phyloP scores from a whole-genome alignment of 768 basidiomycete genomes.

The Leccinum longicurvipes region DNA sequence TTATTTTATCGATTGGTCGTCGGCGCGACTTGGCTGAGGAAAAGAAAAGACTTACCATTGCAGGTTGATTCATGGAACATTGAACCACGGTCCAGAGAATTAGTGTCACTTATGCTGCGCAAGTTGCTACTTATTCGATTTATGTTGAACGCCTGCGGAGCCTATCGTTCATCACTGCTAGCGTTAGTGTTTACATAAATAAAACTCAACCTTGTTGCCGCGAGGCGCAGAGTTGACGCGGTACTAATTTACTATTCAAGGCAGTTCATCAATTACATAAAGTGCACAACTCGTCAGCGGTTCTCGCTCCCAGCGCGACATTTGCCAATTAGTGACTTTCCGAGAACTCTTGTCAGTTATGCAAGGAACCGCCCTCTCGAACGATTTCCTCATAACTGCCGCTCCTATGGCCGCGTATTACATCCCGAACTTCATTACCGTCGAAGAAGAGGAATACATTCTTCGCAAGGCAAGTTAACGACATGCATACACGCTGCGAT shows the following conservation, averaged over 20 bases:
- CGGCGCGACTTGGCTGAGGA: not conserved
- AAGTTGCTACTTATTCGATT: not conserved
- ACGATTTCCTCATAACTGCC: conserved; percentile 22
- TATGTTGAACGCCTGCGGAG: not conserved
- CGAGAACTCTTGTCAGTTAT: conserved; percentile 2
- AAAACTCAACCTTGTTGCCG: conserved; percentile 1
- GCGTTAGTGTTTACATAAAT: not conserved
- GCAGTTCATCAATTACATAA: conserved; percentile 3
- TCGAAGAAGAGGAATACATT: conserved; percentile 74
- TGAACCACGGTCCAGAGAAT: not conserved
- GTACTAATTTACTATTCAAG: not conserved
- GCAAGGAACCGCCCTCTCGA: conserved; percentile 8
- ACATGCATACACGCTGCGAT: not conserved
- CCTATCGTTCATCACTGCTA: not conserved
- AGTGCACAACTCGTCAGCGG: not conserved
- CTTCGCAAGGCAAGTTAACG: conserved; percentile 59
- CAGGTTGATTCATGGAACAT: not conserved
- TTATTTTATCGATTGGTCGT: not conserved
- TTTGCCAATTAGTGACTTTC: not conserved
- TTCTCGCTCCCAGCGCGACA: not conserved
- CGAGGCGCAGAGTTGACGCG: not conserved
- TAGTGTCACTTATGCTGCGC: not conserved
- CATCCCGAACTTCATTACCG: conserved; percentile 72
- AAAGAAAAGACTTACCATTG: not conserved
- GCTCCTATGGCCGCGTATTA: conserved; percentile 51